phyloP scores from a whole-genome alignment of 768 basidiomycete species.

The Leucocoprinus sp. region DNA sequence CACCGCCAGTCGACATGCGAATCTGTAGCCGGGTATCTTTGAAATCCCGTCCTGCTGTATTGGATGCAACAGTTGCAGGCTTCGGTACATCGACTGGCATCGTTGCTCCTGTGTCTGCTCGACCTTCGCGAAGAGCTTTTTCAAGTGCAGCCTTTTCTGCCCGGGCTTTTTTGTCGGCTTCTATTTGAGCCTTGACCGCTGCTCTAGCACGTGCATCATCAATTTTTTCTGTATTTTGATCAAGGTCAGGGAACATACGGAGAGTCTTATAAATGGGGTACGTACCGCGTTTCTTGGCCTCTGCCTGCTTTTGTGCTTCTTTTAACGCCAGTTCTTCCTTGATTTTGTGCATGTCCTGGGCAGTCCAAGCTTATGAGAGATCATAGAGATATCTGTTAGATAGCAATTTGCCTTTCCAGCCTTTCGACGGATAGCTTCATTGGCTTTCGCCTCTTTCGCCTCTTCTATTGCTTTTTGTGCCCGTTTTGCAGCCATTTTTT shows the following conservation, averaged over 20 bases:
- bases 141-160: slow-evolving; percentile 85
- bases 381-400: not conserved
- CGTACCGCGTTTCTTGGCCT: slow-evolving; percentile 70
- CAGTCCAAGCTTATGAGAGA: not conserved
- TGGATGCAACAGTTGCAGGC: slow-evolving; percentile 24
- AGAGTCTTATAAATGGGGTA: not conserved
- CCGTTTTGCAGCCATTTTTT: slow-evolving; percentile 77
- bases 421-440: slow-evolving; percentile 78
- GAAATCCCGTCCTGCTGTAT: slow-evolving; percentile 64
- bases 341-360: slow-evolving; percentile 60
- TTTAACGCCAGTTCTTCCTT: slow-evolving; percentile 73
- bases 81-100: slow-evolving; percentile 22
- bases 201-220: slow-evolving; percentile 82
- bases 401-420: slow-evolving; percentile 55
- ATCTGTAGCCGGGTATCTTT: slow-evolving; percentile 88
- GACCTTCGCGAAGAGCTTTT: slow-evolving; percentile 85
- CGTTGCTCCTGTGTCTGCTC: slow-evolving; percentile 22
- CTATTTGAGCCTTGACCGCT: slow-evolving; percentile 88
- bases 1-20: slow-evolving; percentile 71
- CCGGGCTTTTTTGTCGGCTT: slow-evolving; percentile 72
- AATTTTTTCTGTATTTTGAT: slow-evolving; percentile 60
- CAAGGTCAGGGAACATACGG: not conserved
- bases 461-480: slow-evolving; percentile 65
- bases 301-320: slow-evolving; percentile 77
- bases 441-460: slow-evolving; percentile 60